A percentile compares a stretch with the other conserved stretches of the same genome.
Evolutionary conservation across 768 basidiomycete genomes (phyloP).

Genomic region (Cyclocybe cylindracea): DNA sequence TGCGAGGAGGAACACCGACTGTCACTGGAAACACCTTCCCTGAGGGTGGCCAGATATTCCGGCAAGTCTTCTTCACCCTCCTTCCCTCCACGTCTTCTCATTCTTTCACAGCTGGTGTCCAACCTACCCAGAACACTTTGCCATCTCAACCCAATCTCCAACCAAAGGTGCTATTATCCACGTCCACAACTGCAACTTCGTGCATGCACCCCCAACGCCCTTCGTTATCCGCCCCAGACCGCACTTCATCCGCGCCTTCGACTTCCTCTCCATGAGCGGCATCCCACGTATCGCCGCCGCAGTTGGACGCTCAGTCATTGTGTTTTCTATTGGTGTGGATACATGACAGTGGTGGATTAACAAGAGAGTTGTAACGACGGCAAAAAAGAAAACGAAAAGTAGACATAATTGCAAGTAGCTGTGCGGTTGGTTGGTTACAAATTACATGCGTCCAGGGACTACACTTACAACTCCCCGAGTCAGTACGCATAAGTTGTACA

Average conservation of each 20-base stretch:
- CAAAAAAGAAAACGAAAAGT: not conserved
- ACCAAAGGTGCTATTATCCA: conserved; percentile 66
- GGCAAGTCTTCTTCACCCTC: conserved; percentile 41
- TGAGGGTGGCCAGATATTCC: conserved; percentile 68
- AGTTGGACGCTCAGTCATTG: conserved; percentile 55
- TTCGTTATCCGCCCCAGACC: conserved; percentile 63
- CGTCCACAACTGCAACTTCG: conserved; percentile 66
- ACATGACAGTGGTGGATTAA: conserved; percentile 23
- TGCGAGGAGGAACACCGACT: conserved; percentile 74
- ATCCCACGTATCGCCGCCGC: conserved; percentile 72
- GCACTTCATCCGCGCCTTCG: conserved; percentile 70
- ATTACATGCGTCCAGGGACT: not conserved
- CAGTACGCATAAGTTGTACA: not conserved
- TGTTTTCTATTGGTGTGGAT: conserved; percentile 70
- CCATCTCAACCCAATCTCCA: conserved; percentile 63
- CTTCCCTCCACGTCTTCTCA: not conserved
- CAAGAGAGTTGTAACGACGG: conserved; percentile 20
- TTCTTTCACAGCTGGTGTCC: conserved; percentile 65
- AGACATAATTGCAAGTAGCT: not conserved
- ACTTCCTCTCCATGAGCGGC: conserved; percentile 64
- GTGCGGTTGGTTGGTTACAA: not conserved
- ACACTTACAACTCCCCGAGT: not conserved
- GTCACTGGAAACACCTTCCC: conserved; percentile 62
- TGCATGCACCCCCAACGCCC: conserved; percentile 62
- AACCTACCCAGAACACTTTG: conserved; percentile 76